These are phyloP conservation scores for Gossypium anomalum DNA, from an alignment of 345 rosid species.

Conservation along the genomic window DNA sequence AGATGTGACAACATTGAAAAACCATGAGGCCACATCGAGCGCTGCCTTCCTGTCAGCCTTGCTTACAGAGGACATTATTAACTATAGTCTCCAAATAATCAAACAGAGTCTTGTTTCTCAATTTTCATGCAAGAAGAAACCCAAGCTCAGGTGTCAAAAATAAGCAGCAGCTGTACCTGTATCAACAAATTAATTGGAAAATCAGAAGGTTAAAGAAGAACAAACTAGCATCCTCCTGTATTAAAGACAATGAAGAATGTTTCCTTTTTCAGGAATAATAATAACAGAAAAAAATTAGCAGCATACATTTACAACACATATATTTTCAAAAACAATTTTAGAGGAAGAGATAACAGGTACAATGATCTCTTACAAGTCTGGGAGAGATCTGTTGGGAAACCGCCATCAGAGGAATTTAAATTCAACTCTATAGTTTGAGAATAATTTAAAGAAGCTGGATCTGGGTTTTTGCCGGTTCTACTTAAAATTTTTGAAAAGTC, in stretches of 20 bases:
- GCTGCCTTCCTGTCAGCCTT: slow-evolving; percentile 74
- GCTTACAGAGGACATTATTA: slow-evolving; percentile 59
- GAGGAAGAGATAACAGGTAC: background rate
- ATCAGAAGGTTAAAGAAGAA: background rate
- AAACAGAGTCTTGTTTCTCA: slow-evolving; percentile 4
- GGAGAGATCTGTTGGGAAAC: background rate
- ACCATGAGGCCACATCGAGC: slow-evolving; percentile 90
- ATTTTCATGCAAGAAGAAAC: background rate
- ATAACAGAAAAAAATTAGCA: background rate
- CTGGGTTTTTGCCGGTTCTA: background rate
- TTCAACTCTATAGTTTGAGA: background rate
- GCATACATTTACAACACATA: background rate
- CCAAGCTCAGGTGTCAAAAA: background rate
- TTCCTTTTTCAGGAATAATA: background rate
- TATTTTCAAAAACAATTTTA: background rate
- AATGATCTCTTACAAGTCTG: background rate
- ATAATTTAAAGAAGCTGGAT: slow-evolving; percentile 10
- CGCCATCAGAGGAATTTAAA: background rate
- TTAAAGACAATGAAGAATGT: background rate
- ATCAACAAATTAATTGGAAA: slow-evolving; percentile 5
- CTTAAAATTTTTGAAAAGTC: background rate
- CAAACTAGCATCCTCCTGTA: background rate
- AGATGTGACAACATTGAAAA: slow-evolving; percentile 94
- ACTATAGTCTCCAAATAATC: slow-evolving; percentile 16
- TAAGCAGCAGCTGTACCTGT: background rate